These are phyloP conservation scores for Nannochloris sp. DNA, from an alignment of 139 green algal species.

Conservation along the genomic window DNA sequence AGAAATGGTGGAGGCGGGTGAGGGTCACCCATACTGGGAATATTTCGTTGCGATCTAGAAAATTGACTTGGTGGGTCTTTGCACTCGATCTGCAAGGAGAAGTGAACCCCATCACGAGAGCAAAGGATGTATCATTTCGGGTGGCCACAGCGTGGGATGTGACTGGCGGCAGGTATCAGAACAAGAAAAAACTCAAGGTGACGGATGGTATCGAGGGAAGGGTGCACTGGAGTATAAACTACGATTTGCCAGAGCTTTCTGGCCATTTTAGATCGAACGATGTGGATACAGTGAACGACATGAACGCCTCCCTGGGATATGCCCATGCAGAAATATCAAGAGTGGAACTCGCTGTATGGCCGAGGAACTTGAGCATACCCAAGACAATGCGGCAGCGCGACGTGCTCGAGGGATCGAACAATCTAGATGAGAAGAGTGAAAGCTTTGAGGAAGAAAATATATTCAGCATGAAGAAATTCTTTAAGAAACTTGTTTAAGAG, in stretches of 20 bases:
- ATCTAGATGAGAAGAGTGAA: too few species aligned
- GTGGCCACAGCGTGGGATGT: constrained; percentile 25
- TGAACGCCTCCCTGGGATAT: constrained; percentile 21
- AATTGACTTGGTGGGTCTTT: constrained; percentile 22
- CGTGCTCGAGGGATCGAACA: not conserved
- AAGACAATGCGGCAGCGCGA: not conserved
- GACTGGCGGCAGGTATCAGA: not conserved
- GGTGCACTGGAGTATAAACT: constrained; percentile 18
- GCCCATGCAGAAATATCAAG: constrained; percentile 17
- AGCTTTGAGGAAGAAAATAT: too few species aligned
- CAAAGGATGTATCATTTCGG: constrained; percentile 6
- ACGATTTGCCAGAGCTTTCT: constrained; percentile 17
- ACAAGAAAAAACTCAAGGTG: constrained; percentile 10
- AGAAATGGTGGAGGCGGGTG: constrained; percentile 17
- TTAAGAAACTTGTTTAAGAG: not conserved
- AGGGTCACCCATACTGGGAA: constrained; percentile 11
- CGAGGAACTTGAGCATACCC: constrained; percentile 1
- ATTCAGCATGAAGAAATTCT: too few species aligned
- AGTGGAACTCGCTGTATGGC: constrained; percentile 26
- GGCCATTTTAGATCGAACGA: constrained; percentile 15
- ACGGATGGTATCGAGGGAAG: constrained; percentile 1
- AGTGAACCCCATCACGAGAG: constrained; percentile 13
- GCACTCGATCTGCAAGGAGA: constrained; percentile 16
- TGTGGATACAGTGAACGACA: not conserved
- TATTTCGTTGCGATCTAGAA: constrained; percentile 20